Conservation (phyloP, 1,139 yeast genomes). For the Protomyces macrosporus region DNA sequence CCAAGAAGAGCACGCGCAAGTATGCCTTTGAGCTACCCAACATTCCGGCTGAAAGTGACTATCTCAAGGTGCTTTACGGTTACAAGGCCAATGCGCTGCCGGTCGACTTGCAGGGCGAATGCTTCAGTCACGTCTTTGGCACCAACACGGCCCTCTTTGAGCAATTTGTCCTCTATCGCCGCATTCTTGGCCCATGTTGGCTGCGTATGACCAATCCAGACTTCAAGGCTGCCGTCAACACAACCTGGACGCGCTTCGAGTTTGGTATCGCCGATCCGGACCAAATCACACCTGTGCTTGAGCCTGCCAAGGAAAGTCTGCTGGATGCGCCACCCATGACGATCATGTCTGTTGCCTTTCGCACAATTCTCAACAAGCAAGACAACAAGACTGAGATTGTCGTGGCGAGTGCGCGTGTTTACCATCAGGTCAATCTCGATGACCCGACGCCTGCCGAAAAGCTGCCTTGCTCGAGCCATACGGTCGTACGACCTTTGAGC, state of each 20-base stretch:
- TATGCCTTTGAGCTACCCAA: slow-evolving; percentile 84
- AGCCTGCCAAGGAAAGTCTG: slow-evolving; percentile 46
- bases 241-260: slow-evolving; percentile 80
- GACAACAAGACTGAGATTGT: slow-evolving; percentile 81
- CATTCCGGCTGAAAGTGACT: slow-evolving; percentile 74
- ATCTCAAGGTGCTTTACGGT: slow-evolving; percentile 73
- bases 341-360: slow-evolving; percentile 68
- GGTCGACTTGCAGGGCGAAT: slow-evolving; percentile 62
- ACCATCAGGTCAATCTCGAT: slow-evolving; percentile 42
- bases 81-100: slow-evolving; percentile 62
- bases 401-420: slow-evolving; percentile 68
- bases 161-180: slow-evolving; percentile 72
- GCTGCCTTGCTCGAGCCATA: slow-evolving; percentile 41
- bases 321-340: slow-evolving; percentile 59
- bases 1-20: slow-evolving; percentile 67
- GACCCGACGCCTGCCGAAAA: slow-evolving; percentile 35
- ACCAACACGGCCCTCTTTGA: slow-evolving; percentile 70
- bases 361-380: slow-evolving; percentile 67
- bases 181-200: slow-evolving; percentile 99
- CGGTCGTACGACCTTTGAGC: slow-evolving; percentile 68
- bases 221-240: slow-evolving; percentile 54
- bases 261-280: slow-evolving; percentile 53
- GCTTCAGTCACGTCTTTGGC: slow-evolving; percentile 79
- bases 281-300: slow-evolving; percentile 44
- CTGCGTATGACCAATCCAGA: slow-evolving; percentile 62